Evolutionary conservation across 78 protist species (phyloP), one percentile per base, ranked within the genome.

Genomic region (Dictyostelium brefeldianum): DNA sequence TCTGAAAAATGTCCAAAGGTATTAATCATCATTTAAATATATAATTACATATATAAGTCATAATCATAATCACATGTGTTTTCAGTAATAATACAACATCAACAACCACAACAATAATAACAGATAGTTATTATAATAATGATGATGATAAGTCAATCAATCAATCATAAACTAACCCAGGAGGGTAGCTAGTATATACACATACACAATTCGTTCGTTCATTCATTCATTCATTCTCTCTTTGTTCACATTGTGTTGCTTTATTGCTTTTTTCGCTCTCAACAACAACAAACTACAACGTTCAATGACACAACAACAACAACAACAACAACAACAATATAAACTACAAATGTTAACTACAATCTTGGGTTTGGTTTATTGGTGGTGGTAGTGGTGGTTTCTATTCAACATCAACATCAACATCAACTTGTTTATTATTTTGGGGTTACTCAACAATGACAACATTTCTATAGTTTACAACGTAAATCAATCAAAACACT

Each of bases 1-100:
- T 20, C 80, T 7, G 83, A 85, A 50, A 73, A 85, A 75, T 85
- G 81, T 48, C 46, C 53, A 75, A 85, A 85, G 83, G 92, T 85
- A 85, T 83, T 20, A 25, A 46, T 53, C 89, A 81, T 57, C 67
- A 11, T 11, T 62, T 36, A 62, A 25, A 62, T 62, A 12, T 62
- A 62, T 36, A 36, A 36, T 36, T 2, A 36, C 43, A 36, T 36
- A 36, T 36, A 36, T 36, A 36, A 36, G 43, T 36, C 43, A 36
- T 36, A 36, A 62, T 57, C 67, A 53, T 25, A 25, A 25, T 11
- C 70, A n/a, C 17, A n/a, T 57, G 12, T 57, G 20, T 57, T n/a
- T 22, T 69, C 77, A 18, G 31, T 67, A 20, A 67, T 11, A 29
- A 15, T 20, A 70, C 41, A 20, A 31, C 78, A 20, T 41, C n/a